Evolutionary conservation across 352 stramenopile species (phyloP).

Genomic region (Nothophytophthora sp.): DNA sequence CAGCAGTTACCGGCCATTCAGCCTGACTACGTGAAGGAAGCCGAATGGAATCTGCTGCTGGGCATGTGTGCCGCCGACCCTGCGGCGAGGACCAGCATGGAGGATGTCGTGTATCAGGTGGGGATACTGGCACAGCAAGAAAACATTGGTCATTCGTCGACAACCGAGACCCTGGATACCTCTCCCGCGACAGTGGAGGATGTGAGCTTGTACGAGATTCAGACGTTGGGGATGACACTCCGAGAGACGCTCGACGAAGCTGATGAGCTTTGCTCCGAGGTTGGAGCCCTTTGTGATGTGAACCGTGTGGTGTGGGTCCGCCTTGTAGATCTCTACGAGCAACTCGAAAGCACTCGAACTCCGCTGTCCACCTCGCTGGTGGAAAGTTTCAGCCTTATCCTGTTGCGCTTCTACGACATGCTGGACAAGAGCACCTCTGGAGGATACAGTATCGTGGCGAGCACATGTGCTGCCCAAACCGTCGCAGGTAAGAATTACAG

Average conservation of each 20-base stretch:
- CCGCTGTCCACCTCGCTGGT: not conserved
- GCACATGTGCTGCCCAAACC: not conserved
- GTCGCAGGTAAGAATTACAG: too few relatives aligned
- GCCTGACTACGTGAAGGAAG: too few relatives aligned
- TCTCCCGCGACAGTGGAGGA: too few relatives aligned
- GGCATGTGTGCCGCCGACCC: too few relatives aligned
- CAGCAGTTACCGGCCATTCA: too few relatives aligned
- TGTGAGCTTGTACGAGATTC: not conserved
- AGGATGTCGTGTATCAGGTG: too few relatives aligned
- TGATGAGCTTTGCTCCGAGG: not conserved
- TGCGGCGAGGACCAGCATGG: too few relatives aligned
- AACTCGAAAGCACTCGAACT: not conserved
- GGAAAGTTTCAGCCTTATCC: not conserved
- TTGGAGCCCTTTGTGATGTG: not conserved
- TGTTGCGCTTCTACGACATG: not conserved
- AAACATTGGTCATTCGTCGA: too few relatives aligned
- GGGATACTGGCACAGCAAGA: too few relatives aligned
- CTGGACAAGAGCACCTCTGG: not conserved
- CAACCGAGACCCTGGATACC: too few relatives aligned
- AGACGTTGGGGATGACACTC: too few relatives aligned
- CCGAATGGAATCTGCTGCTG: too few relatives aligned
- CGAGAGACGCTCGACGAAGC: not conserved
- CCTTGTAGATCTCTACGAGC: not conserved
- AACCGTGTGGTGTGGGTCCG: not conserved
- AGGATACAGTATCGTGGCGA: not conserved